These are phyloP conservation scores for Fusarium domesticum DNA, from an alignment of 2,329 filamentous ascomycete species.

Conservation along the genomic window DNA sequence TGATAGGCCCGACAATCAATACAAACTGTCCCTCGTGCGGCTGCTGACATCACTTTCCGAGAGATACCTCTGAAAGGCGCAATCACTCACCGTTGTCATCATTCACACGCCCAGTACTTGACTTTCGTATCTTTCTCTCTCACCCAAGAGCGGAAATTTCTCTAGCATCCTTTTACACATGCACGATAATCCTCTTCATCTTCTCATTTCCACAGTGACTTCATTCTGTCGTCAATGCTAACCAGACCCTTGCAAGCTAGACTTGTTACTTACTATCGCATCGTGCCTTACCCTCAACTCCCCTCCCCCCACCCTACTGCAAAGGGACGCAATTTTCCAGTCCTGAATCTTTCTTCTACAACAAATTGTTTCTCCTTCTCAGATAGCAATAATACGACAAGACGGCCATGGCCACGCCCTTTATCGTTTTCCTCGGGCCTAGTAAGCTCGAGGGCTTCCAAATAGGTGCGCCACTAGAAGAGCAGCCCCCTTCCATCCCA, in stretches of 20 bases:
- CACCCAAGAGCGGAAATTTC: background rate
- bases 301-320: no score
- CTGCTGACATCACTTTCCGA: no score
- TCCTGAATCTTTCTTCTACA: background rate
- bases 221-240: background rate
- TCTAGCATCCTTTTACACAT: background rate
- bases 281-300: background rate
- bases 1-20: no score
- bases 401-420: conserved; percentile 47
- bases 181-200: background rate
- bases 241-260: background rate
- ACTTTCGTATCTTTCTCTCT: no score
- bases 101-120: no score
- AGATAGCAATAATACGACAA: background rate
- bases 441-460: conserved; percentile 49
- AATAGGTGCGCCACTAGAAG: conserved; percentile 35
- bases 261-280: background rate
- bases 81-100: no score
- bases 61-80: no score
- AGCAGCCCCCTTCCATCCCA: conserved; percentile 49
- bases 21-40: no score
- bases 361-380: background rate
- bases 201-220: background rate
- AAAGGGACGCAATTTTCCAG: background rate
- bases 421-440: conserved; percentile 48